Percentiles rank a stretch among this genome's conserved stretches.
Conservation (phyloP, 768 basidiomycete species). For the Scleroderma citrinum region DNA sequence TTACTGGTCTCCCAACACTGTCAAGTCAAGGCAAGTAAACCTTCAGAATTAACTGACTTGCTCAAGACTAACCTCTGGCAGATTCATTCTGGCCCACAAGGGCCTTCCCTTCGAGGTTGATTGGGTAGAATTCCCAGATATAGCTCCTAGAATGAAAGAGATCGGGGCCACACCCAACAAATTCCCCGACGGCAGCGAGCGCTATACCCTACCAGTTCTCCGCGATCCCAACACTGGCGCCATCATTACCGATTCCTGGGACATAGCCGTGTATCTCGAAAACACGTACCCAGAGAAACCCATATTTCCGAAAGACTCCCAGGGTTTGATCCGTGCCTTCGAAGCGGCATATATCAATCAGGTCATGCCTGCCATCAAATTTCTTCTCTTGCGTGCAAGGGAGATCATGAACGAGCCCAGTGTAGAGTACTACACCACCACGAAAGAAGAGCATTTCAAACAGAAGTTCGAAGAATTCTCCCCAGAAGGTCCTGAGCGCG, state of each 20-base stretch:
- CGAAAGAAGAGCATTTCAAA: slow-evolving; percentile 28
- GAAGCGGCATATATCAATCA: slow-evolving; percentile 2
- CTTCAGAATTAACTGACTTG: no score
- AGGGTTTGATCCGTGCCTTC: slow-evolving; percentile 19
- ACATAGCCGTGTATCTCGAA: no score
- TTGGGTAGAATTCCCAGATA: slow-evolving; percentile 32
- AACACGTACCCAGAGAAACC: no score
- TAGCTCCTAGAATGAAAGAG: no score
- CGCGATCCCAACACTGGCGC: no score
- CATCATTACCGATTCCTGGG: no score
- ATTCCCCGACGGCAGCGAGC: slow-evolving; percentile 11
- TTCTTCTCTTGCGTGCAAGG: no score
- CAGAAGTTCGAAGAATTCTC: slow-evolving; percentile 34
- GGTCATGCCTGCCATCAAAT: slow-evolving; percentile 2
- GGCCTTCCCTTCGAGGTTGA: slow-evolving; percentile 27
- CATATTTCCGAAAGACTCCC: slow-evolving; percentile 20
- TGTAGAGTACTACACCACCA: slow-evolving; percentile 32
- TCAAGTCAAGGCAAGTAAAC: no score
- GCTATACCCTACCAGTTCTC: slow-evolving; percentile 31
- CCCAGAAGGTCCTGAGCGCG: slow-evolving; percentile 30
- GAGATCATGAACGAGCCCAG: slow-evolving; percentile 30
- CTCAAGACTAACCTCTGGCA: slow-evolving; percentile 3
- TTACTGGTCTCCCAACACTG: no score
- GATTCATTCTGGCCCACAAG: slow-evolving; percentile 28
- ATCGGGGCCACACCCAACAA: slow-evolving; percentile 18